Evolutionary conservation across 1,284 basidiomycete species (phyloP).

Genomic region (Marasmius oreades): DNA sequence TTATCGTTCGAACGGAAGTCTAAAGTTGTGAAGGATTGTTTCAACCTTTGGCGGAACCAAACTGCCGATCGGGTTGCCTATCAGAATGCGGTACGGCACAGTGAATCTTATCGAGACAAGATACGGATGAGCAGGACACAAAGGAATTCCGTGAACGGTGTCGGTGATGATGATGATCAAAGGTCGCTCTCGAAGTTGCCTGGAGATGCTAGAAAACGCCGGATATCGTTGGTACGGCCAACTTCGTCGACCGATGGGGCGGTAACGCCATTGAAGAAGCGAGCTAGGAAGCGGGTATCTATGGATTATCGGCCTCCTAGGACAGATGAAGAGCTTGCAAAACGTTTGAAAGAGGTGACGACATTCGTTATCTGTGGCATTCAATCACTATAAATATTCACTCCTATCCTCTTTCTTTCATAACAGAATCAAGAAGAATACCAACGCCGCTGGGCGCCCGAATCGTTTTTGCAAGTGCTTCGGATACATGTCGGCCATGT

Average conservation of each 20-base stretch:
- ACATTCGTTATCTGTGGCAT: too few species aligned
- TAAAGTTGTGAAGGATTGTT: slow-evolving; percentile 30
- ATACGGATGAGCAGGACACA: slow-evolving; percentile 24
- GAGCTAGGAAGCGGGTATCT: slow-evolving; percentile 36
- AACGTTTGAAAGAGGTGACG: slow-evolving; percentile 65
- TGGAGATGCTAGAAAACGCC: slow-evolving; percentile 9
- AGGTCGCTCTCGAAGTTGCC: not conserved
- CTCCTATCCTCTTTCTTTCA: slow-evolving; percentile 18
- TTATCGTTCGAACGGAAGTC: slow-evolving; percentile 34
- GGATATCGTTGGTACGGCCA: not conserved
- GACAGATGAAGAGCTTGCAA: slow-evolving; percentile 62
- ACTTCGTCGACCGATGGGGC: not conserved
- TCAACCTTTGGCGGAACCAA: slow-evolving; percentile 42
- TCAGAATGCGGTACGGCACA: slow-evolving; percentile 54
- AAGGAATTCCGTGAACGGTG: not conserved
- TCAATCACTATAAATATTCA: too few species aligned
- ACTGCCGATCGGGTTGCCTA: slow-evolving; percentile 45
- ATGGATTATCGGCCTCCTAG: slow-evolving; percentile 43
- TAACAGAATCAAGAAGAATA: slow-evolving; percentile 65
- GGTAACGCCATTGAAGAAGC: not conserved
- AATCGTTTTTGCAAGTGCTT: slow-evolving; percentile 57
- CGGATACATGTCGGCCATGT: slow-evolving; percentile 34
- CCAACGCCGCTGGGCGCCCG: slow-evolving; percentile 63
- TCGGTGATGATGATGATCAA: slow-evolving; percentile 1
- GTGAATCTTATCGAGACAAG: slow-evolving; percentile 56